phyloP scores from a whole-genome alignment of 2,329 filamentous ascomycete genomes.

The Aspergillus neoniger region DNA sequence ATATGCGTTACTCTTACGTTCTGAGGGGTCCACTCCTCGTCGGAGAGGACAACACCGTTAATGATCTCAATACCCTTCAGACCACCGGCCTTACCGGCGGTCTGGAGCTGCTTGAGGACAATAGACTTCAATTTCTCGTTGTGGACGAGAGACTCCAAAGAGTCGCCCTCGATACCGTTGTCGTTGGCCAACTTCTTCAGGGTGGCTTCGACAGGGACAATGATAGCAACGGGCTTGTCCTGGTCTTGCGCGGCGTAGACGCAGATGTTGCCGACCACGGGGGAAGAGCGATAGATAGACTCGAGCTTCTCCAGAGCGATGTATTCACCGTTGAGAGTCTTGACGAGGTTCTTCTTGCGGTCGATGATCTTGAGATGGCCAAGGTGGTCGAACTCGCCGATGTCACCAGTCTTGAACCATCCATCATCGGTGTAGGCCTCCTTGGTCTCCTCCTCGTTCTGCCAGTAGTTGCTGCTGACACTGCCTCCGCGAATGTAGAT shows the following conservation, averaged over 20 bases:
- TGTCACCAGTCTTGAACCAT: slow-evolving; percentile 97
- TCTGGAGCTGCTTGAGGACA: slow-evolving; percentile 45
- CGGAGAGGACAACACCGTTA: slow-evolving; percentile 46
- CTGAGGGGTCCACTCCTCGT: slow-evolving; percentile 50
- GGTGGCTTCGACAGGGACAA: slow-evolving; percentile 62
- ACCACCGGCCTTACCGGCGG: slow-evolving; percentile 37
- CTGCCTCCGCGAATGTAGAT: slow-evolving; percentile 81
- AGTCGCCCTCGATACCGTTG: slow-evolving; percentile 64
- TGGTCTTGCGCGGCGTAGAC: slow-evolving; percentile 76
- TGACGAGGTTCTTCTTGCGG: slow-evolving; percentile 97
- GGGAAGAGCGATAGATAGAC: slow-evolving; percentile 78
- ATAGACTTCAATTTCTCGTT: slow-evolving; percentile 45
- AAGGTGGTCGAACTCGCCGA: slow-evolving; percentile 80
- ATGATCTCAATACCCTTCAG: slow-evolving; percentile 47
- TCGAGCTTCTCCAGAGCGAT: slow-evolving; percentile 96
- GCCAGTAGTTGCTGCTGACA: slow-evolving; percentile 76
- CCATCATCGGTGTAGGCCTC: slow-evolving; percentile 78
- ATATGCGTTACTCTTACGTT: slow-evolving; percentile 35
- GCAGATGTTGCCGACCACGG: slow-evolving; percentile 83
- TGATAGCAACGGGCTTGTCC: slow-evolving; percentile 78
- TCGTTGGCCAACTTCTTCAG: slow-evolving; percentile 58
- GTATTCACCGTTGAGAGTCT: slow-evolving; percentile 93
- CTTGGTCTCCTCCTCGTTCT: slow-evolving; percentile 82
- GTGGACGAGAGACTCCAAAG: slow-evolving; percentile 66
- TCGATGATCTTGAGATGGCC: slow-evolving; percentile 88